Evolutionary conservation across 106 monocot species (phyloP).

Genomic region (Phalaenopsis aphrodite): DNA sequence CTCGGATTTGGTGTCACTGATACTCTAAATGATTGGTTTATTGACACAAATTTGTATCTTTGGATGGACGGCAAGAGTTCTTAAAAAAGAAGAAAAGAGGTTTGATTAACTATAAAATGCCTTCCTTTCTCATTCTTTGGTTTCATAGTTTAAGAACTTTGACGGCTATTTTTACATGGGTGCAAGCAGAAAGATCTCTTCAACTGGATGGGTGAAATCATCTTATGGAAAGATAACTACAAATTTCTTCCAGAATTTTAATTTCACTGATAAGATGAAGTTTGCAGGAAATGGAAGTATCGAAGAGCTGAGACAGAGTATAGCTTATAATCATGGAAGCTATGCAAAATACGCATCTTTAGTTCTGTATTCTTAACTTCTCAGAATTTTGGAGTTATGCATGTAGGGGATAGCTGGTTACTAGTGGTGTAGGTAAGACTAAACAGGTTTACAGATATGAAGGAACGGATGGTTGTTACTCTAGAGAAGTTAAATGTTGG

Average conservation of each 20-base stretch:
- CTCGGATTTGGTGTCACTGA: slow-evolving; percentile 71
- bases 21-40: slow-evolving; percentile 55
- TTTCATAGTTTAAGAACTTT: slow-evolving; percentile 44
- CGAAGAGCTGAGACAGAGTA: slow-evolving; percentile 69
- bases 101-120: slow-evolving; percentile 41
- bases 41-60: slow-evolving; percentile 86
- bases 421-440: slow-evolving; percentile 44
- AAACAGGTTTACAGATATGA: slow-evolving; percentile 63
- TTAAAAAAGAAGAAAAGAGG: slow-evolving; percentile 20
- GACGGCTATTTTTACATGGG: slow-evolving; percentile 55
- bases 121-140: slow-evolving; percentile 11
- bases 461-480: slow-evolving; percentile 79
- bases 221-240: slow-evolving; percentile 82
- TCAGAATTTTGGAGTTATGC: slow-evolving; percentile 50
- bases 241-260: slow-evolving; percentile 47
- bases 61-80: slow-evolving; percentile 69
- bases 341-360: slow-evolving; percentile 32
- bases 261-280: slow-evolving; percentile 45
- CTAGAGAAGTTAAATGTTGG: slow-evolving; percentile 54
- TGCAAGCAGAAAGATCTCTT: slow-evolving; percentile 39
- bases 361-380: slow-evolving; percentile 39
- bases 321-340: slow-evolving; percentile 31
- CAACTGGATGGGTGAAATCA: slow-evolving; percentile 77
- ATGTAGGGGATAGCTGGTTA: slow-evolving; percentile 57
- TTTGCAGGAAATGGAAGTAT: not conserved